Evolutionary conservation across 352 stramenopile genomes (phyloP).

Genomic region (Pythium pyrilobum): DNA sequence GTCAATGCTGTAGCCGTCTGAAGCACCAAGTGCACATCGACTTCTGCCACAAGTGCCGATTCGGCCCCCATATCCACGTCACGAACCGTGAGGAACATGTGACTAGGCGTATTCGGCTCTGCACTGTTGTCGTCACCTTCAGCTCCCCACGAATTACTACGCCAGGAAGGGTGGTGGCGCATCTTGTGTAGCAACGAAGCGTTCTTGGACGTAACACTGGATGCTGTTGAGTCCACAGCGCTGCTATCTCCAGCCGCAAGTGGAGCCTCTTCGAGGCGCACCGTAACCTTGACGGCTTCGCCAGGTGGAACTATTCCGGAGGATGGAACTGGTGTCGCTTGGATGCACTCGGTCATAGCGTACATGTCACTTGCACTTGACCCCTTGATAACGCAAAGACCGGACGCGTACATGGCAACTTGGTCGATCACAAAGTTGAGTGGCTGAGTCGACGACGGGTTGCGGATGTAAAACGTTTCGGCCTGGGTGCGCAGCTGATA

Average conservation of each 20-base stretch:
- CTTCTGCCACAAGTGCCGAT: constrained; percentile 41
- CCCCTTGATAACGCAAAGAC: constrained; percentile 64
- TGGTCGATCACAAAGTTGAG: constrained; percentile 74
- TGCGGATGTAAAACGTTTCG: constrained; percentile 81
- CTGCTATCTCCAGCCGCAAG: constrained; percentile 15
- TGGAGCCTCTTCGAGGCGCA: constrained; percentile 68
- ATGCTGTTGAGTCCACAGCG: constrained; percentile 1
- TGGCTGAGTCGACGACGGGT: constrained; percentile 55
- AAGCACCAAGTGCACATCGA: constrained; percentile 68
- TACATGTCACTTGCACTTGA: constrained; percentile 49
- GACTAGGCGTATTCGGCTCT: constrained; percentile 45
- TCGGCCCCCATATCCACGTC: constrained; percentile 60
- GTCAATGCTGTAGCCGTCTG: constrained; percentile 17
- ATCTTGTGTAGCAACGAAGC: constrained; percentile 58
- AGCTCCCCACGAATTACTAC: constrained; percentile 79
- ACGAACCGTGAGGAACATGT: constrained; percentile 73
- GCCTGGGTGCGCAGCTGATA: constrained; percentile 62
- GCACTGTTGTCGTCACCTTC: constrained; percentile 35
- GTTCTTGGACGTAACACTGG: constrained; percentile 1
- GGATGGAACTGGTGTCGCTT: constrained; percentile 63
- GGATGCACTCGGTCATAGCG: constrained; percentile 73
- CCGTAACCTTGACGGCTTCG: constrained; percentile 73
- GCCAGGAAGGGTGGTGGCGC: constrained; percentile 72
- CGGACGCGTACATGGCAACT: constrained; percentile 54
- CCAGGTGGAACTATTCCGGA: constrained; percentile 64